A percentile compares a stretch with the other conserved stretches of the same genome.
phyloP scores from a whole-genome alignment of 1,284 basidiomycete species.

The Leccinum griseonigrum region DNA sequence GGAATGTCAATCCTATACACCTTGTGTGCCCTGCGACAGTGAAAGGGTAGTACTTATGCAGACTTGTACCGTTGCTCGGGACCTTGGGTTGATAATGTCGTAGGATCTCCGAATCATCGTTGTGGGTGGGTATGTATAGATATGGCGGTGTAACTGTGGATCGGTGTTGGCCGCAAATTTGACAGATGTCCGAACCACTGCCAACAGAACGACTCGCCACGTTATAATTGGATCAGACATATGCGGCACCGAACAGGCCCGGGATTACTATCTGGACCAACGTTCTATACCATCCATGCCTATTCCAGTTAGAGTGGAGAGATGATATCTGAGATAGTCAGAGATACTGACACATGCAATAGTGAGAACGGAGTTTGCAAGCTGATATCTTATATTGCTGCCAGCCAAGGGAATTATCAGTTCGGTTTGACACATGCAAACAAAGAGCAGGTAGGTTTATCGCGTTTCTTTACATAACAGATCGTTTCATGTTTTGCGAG shows the following conservation, averaged over 20 bases:
- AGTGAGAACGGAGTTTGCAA: background rate
- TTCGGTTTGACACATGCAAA: background rate
- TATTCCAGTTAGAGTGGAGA: background rate
- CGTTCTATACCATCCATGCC: background rate
- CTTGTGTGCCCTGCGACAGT: background rate
- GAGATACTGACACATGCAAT: background rate
- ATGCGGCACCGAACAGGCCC: background rate
- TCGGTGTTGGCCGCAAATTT: background rate
- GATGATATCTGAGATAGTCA: background rate
- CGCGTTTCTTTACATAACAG: background rate
- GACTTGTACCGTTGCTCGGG: background rate
- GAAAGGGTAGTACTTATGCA: background rate
- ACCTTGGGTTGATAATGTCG: background rate
- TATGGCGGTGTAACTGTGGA: background rate
- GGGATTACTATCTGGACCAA: background rate
- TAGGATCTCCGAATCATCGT: background rate
- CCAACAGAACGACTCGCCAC: background rate
- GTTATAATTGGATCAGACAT: background rate
- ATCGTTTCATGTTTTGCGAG: background rate
- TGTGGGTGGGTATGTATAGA: background rate
- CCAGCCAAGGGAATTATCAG: background rate
- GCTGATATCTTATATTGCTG: background rate
- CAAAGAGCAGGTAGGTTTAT: background rate
- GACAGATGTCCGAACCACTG: background rate
- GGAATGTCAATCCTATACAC: background rate